These are phyloP conservation scores for Tuber melanosporum DNA, from an alignment of 495 filamentous ascomycete genomes.

Conservation along the genomic window DNA sequence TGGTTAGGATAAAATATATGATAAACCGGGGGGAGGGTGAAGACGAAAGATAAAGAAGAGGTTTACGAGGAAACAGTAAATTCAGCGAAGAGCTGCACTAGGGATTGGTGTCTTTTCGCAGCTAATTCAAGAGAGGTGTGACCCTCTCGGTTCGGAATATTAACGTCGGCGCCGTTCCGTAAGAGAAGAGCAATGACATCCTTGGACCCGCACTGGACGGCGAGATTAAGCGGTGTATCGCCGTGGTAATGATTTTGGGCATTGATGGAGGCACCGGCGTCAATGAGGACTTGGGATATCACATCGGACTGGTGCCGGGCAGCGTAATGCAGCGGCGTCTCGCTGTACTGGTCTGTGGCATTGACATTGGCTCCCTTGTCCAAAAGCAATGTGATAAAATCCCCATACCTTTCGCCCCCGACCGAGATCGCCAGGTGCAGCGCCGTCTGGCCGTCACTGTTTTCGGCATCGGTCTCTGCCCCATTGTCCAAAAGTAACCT, in stretches of 20 bases:
- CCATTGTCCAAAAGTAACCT: not conserved
- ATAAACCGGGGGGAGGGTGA: not conserved
- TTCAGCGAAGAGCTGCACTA: slow-evolving; percentile 1
- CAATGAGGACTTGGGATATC: slow-evolving; percentile 2
- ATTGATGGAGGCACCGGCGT: not conserved
- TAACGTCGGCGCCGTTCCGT: not conserved
- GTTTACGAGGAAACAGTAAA: not conserved
- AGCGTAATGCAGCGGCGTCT: not conserved
- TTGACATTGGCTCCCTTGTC: slow-evolving; percentile 4
- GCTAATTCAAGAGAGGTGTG: not conserved
- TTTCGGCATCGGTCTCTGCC: slow-evolving; percentile 2
- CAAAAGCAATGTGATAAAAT: slow-evolving; percentile 5
- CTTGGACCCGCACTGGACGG: not conserved
- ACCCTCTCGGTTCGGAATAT: not conserved
- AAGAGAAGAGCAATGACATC: not conserved
- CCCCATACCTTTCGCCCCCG: slow-evolving; percentile 4
- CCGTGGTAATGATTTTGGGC: not conserved
- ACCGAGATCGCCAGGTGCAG: slow-evolving; percentile 3
- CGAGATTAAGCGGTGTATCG: not conserved
- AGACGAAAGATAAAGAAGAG: not conserved
- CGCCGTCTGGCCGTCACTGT: slow-evolving; percentile 1
- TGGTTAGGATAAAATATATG: not conserved
- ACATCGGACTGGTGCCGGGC: slow-evolving; percentile 1
- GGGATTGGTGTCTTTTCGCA: not conserved
- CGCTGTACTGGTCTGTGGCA: slow-evolving; percentile 1